A percentile compares a stretch with the other conserved stretches of the same genome.
Conservation (phyloP, 306 rosid species). For the Castanea sativa region DNA sequence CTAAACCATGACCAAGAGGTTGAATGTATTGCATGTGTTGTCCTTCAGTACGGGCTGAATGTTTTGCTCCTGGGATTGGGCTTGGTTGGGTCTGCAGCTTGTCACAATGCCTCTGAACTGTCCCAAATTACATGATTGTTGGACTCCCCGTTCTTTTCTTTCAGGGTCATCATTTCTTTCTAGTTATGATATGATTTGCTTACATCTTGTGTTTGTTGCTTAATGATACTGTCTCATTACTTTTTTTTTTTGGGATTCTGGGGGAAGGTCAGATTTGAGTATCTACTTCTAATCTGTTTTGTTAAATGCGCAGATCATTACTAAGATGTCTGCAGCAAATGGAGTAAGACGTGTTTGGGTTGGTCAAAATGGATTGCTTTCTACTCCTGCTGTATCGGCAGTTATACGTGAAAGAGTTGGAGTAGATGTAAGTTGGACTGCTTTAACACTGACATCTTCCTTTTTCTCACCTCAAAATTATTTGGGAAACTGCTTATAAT, state of each 20-base stretch:
- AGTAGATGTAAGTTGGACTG: constrained; percentile 61
- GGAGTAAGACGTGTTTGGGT: constrained; percentile 92
- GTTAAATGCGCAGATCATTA: constrained; percentile 63
- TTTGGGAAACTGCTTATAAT: constrained; percentile 4
- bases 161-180: background rate
- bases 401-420: constrained; percentile 95
- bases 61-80: background rate
- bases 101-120: background rate
- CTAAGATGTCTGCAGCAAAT: constrained; percentile 91
- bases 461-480: background rate
- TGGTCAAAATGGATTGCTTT: constrained; percentile 94
- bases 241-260: no score
- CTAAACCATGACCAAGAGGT: background rate
- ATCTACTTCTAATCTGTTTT: constrained; percentile 5
- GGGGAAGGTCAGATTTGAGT: no score
- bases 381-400: constrained; percentile 98
- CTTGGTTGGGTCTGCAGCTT: background rate
- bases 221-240: background rate
- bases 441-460: background rate
- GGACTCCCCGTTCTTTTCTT: background rate
- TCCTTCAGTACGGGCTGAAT: background rate
- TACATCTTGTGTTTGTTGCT: background rate
- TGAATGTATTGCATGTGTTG: background rate
- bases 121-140: background rate
- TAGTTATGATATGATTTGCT: constrained; percentile 18